These are phyloP conservation scores for Acanthamoeba castellanii DNA, from an alignment of 208 protist genomes.

Conservation along the genomic window DNA sequence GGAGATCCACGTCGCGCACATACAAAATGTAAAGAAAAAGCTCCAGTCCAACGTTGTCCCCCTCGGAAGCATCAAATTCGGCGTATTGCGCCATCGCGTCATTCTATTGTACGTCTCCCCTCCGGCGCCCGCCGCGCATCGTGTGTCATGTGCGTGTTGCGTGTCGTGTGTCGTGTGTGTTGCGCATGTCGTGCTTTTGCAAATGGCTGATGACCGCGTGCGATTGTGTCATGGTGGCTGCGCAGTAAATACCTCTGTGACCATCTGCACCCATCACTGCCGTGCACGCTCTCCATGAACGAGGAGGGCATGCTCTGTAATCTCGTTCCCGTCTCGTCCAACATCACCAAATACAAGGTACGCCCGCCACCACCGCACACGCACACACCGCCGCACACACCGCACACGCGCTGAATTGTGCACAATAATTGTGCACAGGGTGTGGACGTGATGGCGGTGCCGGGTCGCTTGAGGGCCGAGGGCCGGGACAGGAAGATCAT, in stretches of 20 bases:
- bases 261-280: conserved; percentile 40
- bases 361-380: neutral
- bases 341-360: conserved; percentile 70
- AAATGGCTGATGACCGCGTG: too few relatives aligned
- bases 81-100: conserved; percentile 45
- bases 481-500: conserved; percentile 33
- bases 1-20: conserved; percentile 19
- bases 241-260: conserved; percentile 67
- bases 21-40: conserved; percentile 40
- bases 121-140: neutral
- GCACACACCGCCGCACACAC: neutral
- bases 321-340: conserved; percentile 46
- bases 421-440: neutral
- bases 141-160: neutral
- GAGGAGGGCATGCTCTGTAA: conserved; percentile 42
- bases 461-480: conserved; percentile 2
- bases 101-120: conserved; percentile 33
- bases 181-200: neutral
- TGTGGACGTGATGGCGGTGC: conserved; percentile 5
- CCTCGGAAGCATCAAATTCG: conserved; percentile 42
- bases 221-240: neutral
- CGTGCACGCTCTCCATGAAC: conserved; percentile 53
- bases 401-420: too few relatives aligned
- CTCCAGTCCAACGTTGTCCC: conserved; percentile 52
- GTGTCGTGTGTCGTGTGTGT: neutral